Base-by-base conservation (phyloP, 495 filamentous ascomycete species). In the Lasiosphaeris hirsuta region DNA sequence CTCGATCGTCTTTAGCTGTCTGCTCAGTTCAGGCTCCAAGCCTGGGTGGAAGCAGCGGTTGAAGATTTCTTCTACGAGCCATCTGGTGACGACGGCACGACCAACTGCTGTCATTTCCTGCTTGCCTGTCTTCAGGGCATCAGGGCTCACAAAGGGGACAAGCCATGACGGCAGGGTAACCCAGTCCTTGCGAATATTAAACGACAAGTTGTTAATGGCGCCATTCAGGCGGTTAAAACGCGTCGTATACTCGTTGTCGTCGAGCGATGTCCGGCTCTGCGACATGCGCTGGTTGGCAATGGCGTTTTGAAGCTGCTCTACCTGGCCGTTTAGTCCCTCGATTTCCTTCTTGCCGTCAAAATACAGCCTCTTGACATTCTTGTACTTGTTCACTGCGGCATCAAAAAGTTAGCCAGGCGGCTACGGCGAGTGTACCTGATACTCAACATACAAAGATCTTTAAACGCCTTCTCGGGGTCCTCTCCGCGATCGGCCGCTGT, bases 51-150 rank as follows among this genome's bases (percentile, higher is more conserved):
- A 98, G 72, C 88, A 88, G 43, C 84, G 83, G 65, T 95, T 86
- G 69, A 97, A 90, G 19, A 97, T 81, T 66, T 97, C 91, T 13
- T 97, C 90, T 17, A 92, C 86, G 13, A 98, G 76, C 90, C 94
- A 98, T 54, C 85, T 81, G 33, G 90, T 87, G 57, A 98, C 92
- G 45, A 89, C 83, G 6, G 95, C 91, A 30, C 93, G 84, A n/a
- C 94, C 94, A 18, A 96, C 86, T 5, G 90, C 90, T 6, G 90
- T 97, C 94, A 98, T 98, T 66, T 98, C 94, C 69, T 96, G 90
- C 54, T 89, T 94, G 51, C 91, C 93, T 11, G 82, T 86, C 46
- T 80, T 75, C 23, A 90, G 77, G 2, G 93, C 92, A 58, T 96
- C 92, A 48, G 86, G 78, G 67, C 92, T 97, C 61, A 96, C 89